Evolutionary conservation across 139 green algal species (phyloP).

Genomic region (Haematococcus lacustris): DNA sequence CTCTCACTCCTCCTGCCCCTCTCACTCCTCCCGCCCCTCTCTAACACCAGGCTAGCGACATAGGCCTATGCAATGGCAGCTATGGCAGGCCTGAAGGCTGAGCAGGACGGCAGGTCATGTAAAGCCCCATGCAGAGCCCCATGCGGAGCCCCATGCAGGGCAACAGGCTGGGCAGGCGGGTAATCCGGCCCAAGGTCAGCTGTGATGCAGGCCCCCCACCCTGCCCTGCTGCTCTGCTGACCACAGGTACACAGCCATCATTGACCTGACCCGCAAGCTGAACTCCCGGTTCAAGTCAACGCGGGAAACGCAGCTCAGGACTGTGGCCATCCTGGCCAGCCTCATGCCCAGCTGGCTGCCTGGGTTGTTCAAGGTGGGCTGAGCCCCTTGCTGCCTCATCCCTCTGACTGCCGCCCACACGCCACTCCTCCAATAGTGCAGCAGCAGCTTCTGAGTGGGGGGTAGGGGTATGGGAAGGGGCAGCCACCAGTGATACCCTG

Average conservation of each 20-base stretch:
- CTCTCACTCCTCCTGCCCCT: too few relatives aligned
- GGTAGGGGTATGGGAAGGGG: background rate
- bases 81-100: constrained; percentile 1
- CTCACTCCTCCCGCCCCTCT: too few relatives aligned
- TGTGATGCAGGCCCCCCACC: background rate
- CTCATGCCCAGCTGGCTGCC: constrained; percentile 81
- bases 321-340: constrained; percentile 57
- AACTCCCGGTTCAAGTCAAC: constrained; percentile 51
- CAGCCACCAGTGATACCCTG: background rate
- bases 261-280: constrained; percentile 72
- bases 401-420: too few relatives aligned
- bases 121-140: background rate
- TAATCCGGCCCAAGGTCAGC: background rate
- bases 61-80: background rate
- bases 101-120: too few relatives aligned
- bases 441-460: background rate
- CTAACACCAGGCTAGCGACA: too few relatives aligned
- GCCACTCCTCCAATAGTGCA: too few relatives aligned
- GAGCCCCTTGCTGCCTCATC: background rate
- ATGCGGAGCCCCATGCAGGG: background rate
- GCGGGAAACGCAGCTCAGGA: constrained; percentile 52
- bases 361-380: constrained; percentile 53
- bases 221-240: background rate
- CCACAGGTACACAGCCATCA: constrained; percentile 74
- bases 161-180: too few relatives aligned